phyloP scores from a whole-genome alignment of 768 basidiomycete genomes.

The Pleurotus ostreatus region DNA sequence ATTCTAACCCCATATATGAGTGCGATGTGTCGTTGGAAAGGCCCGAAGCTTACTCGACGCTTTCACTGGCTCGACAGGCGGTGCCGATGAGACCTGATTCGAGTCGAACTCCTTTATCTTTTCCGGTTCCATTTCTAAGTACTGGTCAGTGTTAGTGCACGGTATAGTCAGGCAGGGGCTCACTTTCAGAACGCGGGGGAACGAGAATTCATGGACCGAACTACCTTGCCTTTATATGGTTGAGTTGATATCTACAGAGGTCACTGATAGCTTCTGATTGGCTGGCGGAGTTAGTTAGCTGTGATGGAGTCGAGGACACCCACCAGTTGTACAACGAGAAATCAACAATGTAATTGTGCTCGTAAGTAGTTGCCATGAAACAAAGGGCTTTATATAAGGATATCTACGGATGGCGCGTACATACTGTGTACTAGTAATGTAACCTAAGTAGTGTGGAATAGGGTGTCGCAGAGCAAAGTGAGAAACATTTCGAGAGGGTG shows the following conservation, averaged over 20 bases:
- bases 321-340: too few relatives aligned
- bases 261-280: neutral
- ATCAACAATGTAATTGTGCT: too few relatives aligned
- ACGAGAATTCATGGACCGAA: neutral
- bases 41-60: neutral
- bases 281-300: neutral
- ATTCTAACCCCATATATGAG: slow-evolving; percentile 16
- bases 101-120: neutral
- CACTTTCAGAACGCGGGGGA: neutral
- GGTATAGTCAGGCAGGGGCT: neutral
- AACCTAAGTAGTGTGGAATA: neutral
- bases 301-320: too few relatives aligned
- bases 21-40: neutral
- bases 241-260: neutral
- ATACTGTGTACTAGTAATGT: too few relatives aligned
- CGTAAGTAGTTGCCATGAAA: too few relatives aligned
- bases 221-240: too few relatives aligned
- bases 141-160: neutral
- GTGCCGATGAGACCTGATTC: neutral
- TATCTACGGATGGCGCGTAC: neutral
- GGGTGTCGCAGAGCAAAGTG: neutral
- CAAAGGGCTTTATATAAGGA: too few relatives aligned
- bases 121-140: neutral
- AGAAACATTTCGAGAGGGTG: neutral
- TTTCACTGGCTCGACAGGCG: neutral